Base-by-base conservation (phyloP, 148 eudicot genomes). In the Dysphania ambrosioides region DNA sequence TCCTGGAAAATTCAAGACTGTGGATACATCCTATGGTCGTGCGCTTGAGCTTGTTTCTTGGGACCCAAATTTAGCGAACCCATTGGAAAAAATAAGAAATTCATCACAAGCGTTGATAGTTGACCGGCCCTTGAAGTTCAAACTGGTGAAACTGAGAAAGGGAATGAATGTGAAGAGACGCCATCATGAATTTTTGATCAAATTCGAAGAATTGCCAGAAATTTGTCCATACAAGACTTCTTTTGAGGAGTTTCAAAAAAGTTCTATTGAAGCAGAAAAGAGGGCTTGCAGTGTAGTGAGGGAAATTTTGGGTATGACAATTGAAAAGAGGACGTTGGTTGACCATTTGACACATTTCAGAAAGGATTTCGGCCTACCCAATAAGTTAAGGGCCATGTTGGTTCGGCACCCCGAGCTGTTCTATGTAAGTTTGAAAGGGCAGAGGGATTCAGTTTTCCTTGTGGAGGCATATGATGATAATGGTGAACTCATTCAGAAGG, bases 21-120 rank as follows among this genome's bases (percentile, higher is more conserved):
- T 92, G 55, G 93, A 95, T 80, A 95, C 98, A 27, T 95, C 97
- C 2, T 95, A 92, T 81, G 98, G 97, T 6, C 98, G 88, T 75
- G 93, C 96, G 0, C 93, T 95, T 69, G 96, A 95, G 83, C 97
- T 95, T 71, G 93, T 90, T 13, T 74, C 87, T 1, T 92, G 96
- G 90, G 91, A 95, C 66, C 74, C 80, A 30, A 42, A 70, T 55
- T 79, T 95, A 66, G 97, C 91, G 6, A 67, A 66, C 13, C 79
- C 78, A 26, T 76, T 86, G 58, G 91, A 85, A 12, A 73, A 79
- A 44, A 55, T 82, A 47, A 88, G 79, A 62, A 80, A 41, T 36
- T 75, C 70, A 18, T 21, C 73, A 11, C 77, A 34, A 38, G 86
- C 83, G 19, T 77, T 92, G 78, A 90, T 95, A 61, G 93, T 95